Conservation (phyloP, 257 asterid genomes). For the Haberlea rhodopensis region DNA sequence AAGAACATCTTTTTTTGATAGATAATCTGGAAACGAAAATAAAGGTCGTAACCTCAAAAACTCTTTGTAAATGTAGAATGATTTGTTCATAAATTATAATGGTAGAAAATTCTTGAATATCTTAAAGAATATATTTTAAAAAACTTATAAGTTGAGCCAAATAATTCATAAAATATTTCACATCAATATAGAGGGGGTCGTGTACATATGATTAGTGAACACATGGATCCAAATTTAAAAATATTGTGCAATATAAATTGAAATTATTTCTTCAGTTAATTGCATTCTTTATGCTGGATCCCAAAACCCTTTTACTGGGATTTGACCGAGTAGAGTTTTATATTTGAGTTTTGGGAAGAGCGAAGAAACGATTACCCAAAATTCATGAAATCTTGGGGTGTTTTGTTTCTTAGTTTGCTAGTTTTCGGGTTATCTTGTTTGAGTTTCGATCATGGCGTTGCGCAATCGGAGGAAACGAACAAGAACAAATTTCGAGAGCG, state of each 20-base stretch:
- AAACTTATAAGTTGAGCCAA: not conserved
- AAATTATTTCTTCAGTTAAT: slow-evolving; percentile 14
- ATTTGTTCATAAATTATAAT: no score
- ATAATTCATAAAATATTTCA: no score
- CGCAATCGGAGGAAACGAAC: slow-evolving; percentile 61
- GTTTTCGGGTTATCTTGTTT: slow-evolving; percentile 37
- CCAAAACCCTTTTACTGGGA: slow-evolving; percentile 42
- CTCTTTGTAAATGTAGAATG: no score
- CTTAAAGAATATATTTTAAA: no score
- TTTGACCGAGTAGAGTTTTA: slow-evolving; percentile 34
- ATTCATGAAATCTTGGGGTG: slow-evolving; percentile 69
- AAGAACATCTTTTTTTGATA: no score
- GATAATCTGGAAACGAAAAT: not conserved
- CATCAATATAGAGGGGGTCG: no score
- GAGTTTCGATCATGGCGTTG: slow-evolving; percentile 50
- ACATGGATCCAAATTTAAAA: no score
- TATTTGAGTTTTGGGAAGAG: slow-evolving; percentile 16
- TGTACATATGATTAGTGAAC: no score
- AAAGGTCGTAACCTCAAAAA: not conserved
- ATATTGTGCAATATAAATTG: no score
- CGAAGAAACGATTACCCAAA: slow-evolving; percentile 12
- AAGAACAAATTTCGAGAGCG: slow-evolving; percentile 90
- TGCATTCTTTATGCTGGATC: slow-evolving; percentile 29
- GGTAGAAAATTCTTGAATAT: not conserved
- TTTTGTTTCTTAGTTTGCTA: slow-evolving; percentile 45